Evolutionary conservation across 768 basidiomycete species (phyloP), one percentile per base, ranked within the genome.

Genomic region (Suillus weaverae): DNA sequence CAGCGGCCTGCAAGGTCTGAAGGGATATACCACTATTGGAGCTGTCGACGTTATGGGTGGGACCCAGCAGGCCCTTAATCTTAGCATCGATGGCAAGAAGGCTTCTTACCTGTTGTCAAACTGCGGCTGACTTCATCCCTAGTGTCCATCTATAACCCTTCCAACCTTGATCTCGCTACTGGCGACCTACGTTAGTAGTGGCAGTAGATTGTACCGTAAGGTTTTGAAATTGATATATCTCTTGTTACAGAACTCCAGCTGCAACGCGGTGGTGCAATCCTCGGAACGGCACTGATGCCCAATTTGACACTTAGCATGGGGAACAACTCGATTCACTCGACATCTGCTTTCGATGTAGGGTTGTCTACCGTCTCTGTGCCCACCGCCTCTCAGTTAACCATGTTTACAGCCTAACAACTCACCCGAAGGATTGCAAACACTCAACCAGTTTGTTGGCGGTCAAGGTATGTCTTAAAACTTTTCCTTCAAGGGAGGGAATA

Each of bases 101-200:
- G 59, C 33, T 54, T 50, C 9, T 43, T 51, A 43, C 36, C 5
- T 50, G 26, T 13, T 30, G 5, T 20, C 14, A 20, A n/a, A 5
- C 32, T 46, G 22, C 61, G n/a, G 16, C 33, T 55, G 22, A 43
- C 65, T 65, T 48, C 61, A 50, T 38, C 46, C 46, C 2, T 63
- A 86, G 88, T 89, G 30, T 77, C 82, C 6, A 90, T 92, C 9
- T 70, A 78, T 70, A 92, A 92, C 71, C 90, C 89, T 13, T 89
- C 87, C 7, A 88, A 83, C 70, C 78, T 92, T 60, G 82, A 87
- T 64, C 76, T 92, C 30, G 71, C 79, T 9, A 83, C 82, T 3
- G 90, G 89, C 18, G 87, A 91, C 70, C 71, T 91, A 62, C 83
- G 88, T 89, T 68, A 65, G 86, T 76, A n/a, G 53, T 38, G 9